Evolutionary conservation across 2,329 filamentous ascomycete species (phyloP), one percentile per base, ranked within the genome.

Genomic region (Sporothrix inflata): DNA sequence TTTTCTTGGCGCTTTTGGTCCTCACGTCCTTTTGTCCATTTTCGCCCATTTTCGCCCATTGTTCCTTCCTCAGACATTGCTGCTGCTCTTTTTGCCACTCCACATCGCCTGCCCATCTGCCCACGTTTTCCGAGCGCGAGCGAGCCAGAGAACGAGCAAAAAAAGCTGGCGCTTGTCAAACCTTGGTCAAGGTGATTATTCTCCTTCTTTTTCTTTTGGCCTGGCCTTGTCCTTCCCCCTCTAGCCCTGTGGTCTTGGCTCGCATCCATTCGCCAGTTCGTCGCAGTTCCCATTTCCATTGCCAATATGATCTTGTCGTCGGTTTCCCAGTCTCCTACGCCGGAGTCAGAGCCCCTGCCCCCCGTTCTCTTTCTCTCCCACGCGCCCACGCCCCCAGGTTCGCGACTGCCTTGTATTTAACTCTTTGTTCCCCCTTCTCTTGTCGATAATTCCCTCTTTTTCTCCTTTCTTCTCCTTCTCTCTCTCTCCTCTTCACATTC

Each of bases 261-360:
- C 21, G 16, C 60, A 65, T 45, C 60, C 2, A 65, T 65, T 65
- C 53, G 38, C 24, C 68, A 42, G 24, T 49, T 47, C 42, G n/a
- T 45, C 27, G 38, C 40, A 12, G 24, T n/a, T 8, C 30, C 42
- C 11, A 51, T 65, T 71, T 71, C 57, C 57, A 55, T 63, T 71
- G 47, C 69, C 55, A 65, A 53, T 71, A 27, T 53, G 60, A 34
- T 53, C 34, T 16, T 65, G 69, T 71, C 69, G 57, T 65, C 21
- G 2, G 30, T 71, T 71, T 63, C 30, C 30, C 30, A 34, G 6
- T 6, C 30, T 34, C 30, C 30, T 34, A 34, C 30, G 30, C 30
- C 30, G 30, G 40, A 65, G 40, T 19, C 61, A 47, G 40, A 30
- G 9, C 21, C 40, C 61, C 27, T 49, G 30, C 21, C 63, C 42